Base-by-base conservation (phyloP, 352 stramenopile genomes). In the Pythium plurisporium region DNA sequence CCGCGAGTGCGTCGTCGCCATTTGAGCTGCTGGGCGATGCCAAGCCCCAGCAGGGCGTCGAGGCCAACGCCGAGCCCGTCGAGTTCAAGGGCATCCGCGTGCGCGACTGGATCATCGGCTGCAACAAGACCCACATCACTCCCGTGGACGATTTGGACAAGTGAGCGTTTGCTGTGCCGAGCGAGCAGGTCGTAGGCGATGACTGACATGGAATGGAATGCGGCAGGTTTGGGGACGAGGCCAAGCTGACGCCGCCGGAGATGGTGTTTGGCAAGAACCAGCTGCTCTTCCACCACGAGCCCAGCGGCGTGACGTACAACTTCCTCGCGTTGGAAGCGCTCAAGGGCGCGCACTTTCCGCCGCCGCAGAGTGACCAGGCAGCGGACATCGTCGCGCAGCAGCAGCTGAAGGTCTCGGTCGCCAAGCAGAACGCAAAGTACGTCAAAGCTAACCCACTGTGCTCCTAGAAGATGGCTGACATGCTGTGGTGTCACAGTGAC, bases 211-310 rank as follows among this genome's bases (percentile, higher is more conserved):
- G 9, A 27, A 44, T 23, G 65, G 12, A 1, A 19, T 59, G 27
- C 6, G 29, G 17, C 29, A 89, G 79, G 38, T 74, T 90, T 38
- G 76, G 72, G 1, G 67, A 87, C 48, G 74, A 67, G 30, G 67
- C 74, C 53, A 83, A 87, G 46, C 54, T 92, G 65, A 92, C 82
- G 54, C 80, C 82, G 22, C 83, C 83, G 14, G 83, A 93, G 75
- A 93, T 93, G 83, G 83, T 93, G 23, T 93, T 91, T 58, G 83
- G 83, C 47, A 79, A 87, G 55, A 93, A 93, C 60, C 83, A 93
- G 55, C 48, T 93, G 53, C 51, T 91, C 12, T 59, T 93, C 51
- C 77, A 76, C 65, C 83, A 93, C 62, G 74, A 87, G 47, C 66
- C 77, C 2, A 79, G 74, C 19, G 81, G 81, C 23, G 63, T 93